Percentiles rank a stretch among this genome's conserved stretches.
Conservation (phyloP, 2,329 filamentous ascomycete species). For the Mycosphaerella arachidis region DNA sequence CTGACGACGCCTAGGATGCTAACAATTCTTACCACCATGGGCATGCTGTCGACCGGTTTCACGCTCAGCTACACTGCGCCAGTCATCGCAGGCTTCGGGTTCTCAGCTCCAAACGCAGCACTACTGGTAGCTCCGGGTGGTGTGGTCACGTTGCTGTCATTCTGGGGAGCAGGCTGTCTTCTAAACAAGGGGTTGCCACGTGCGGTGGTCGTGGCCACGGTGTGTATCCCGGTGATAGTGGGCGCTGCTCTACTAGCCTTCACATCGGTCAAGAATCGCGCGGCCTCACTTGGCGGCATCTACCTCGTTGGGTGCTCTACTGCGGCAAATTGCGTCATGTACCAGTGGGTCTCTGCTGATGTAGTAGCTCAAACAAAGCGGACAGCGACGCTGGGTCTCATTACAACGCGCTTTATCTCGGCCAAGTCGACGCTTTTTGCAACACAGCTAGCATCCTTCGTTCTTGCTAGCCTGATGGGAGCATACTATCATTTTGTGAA, state of each 20-base stretch:
- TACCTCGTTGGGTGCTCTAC: conserved; percentile 32
- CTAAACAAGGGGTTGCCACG: conserved; percentile 1
- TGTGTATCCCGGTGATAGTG: neutral
- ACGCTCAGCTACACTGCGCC: conserved; percentile 2
- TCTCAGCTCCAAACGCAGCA: conserved; percentile 1
- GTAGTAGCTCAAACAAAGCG: conserved; percentile 48
- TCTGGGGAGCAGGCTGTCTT: neutral
- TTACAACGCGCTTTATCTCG: conserved; percentile 35
- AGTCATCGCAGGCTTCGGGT: conserved; percentile 6
- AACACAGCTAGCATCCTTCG: neutral
- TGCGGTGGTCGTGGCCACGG: conserved; percentile 1
- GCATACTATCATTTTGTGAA: neutral
- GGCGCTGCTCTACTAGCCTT: conserved; percentile 2
- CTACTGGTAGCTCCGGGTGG: conserved; percentile 1
- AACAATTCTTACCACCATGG: conserved; percentile 2
- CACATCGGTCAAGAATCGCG: neutral
- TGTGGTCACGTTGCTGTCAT: neutral
- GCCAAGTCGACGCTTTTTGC: conserved; percentile 33
- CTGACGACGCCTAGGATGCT: neutral
- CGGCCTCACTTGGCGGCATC: conserved; percentile 25
- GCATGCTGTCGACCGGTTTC: conserved; percentile 4
- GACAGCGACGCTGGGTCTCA: conserved; percentile 31
- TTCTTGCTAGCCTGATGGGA: neutral
- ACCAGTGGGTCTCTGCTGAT: conserved; percentile 29
- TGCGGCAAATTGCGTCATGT: conserved; percentile 31